These are phyloP conservation scores for Populus ilicifolia DNA, from an alignment of 345 rosid genomes.

Conservation along the genomic window DNA sequence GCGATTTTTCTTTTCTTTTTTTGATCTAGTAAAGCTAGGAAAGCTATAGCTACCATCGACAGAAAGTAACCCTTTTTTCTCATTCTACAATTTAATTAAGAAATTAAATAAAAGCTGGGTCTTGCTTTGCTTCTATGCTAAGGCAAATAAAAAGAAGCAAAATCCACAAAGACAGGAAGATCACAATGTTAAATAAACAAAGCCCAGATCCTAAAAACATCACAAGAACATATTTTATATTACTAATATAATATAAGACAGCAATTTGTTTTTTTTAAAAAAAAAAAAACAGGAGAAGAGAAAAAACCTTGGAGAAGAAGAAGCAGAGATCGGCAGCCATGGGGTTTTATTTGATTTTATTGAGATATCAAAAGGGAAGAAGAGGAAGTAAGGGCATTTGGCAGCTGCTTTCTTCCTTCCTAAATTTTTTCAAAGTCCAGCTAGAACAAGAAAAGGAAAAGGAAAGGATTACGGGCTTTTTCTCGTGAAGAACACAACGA, in stretches of 20 bases:
- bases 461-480: not conserved
- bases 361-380: constrained; percentile 38
- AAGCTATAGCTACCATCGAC: not conserved
- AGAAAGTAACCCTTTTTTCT: not conserved
- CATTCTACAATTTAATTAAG: not conserved
- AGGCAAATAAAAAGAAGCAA: constrained; percentile 7
- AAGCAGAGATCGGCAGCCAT: constrained; percentile 79
- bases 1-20: not conserved
- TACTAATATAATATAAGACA: not conserved
- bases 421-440: not conserved
- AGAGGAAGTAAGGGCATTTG: constrained; percentile 47
- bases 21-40: not conserved
- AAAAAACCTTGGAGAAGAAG: constrained; percentile 68
- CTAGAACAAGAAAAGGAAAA: not conserved
- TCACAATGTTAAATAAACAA: constrained; percentile 6
- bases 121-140: constrained; percentile 18
- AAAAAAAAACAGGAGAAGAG: not conserved
- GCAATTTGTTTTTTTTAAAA: too few relatives aligned
- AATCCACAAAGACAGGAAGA: constrained; percentile 16
- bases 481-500: constrained; percentile 39
- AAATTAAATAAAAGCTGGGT: not conserved
- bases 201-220: constrained; percentile 34
- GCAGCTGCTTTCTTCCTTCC: constrained; percentile 18
- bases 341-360: not conserved
- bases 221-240: not conserved